Evolutionary conservation across 2,329 filamentous ascomycete species (phyloP).

Genomic region (Colletotrichum tanaceti): DNA sequence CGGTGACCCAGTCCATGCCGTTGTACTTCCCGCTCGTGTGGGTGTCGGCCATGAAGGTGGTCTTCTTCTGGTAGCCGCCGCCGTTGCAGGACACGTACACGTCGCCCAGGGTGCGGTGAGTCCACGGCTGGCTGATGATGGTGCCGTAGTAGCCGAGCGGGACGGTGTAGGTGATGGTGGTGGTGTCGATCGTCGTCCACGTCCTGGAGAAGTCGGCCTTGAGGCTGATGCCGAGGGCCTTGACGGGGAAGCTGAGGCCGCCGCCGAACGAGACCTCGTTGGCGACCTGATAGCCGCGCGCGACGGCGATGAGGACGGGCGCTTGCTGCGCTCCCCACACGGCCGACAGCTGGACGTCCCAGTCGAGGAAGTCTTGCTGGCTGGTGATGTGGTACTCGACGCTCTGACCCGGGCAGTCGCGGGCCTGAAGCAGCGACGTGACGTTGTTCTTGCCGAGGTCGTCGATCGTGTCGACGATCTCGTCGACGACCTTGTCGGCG

Average conservation of each 20-base stretch:
- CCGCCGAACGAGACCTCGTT: constrained; percentile 1
- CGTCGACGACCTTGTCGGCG: not conserved
- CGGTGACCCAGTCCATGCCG: constrained; percentile 9
- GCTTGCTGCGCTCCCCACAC: constrained; percentile 7
- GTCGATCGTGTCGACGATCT: too few relatives aligned
- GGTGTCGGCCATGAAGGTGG: not conserved
- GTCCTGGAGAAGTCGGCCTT: not conserved
- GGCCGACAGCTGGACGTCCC: constrained; percentile 14
- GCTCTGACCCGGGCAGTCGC: constrained; percentile 1
- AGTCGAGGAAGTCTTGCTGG: constrained; percentile 9
- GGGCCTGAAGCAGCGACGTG: not conserved
- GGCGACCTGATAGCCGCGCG: not conserved
- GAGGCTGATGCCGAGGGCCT: not conserved
- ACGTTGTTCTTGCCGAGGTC: not conserved
- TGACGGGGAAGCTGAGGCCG: not conserved
- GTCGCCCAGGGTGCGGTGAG: not conserved
- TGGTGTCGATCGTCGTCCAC: constrained; percentile 6
- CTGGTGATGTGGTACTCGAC: not conserved
- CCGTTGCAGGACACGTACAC: not conserved
- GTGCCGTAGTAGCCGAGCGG: not conserved
- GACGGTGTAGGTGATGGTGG: constrained; percentile 10
- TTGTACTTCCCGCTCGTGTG: constrained; percentile 7
- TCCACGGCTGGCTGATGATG: not conserved
- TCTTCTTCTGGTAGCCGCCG: not conserved
- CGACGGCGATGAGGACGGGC: constrained; percentile 6